Evolutionary conservation across 163 green algal species (phyloP).

Genomic region (Chloromonas sp.): DNA sequence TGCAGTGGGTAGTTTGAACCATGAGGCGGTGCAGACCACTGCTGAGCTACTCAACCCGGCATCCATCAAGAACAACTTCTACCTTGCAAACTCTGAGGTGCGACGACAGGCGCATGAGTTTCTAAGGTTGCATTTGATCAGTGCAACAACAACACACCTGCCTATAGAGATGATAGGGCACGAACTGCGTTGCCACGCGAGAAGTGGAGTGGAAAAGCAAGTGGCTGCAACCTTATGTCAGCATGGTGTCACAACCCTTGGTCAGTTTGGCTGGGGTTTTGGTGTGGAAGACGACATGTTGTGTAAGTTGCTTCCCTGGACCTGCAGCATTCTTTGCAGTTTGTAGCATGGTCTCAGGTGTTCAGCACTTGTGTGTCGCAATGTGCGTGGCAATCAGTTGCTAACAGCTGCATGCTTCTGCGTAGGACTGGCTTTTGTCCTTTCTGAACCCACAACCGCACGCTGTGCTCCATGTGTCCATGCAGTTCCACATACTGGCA

Average conservation of each 20-base stretch:
- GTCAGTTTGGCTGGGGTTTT: neutral
- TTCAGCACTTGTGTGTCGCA: no score
- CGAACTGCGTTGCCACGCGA: no score
- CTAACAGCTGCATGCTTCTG: neutral
- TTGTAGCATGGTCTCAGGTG: no score
- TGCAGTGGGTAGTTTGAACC: neutral
- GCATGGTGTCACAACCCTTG: neutral
- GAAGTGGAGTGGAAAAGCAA: no score
- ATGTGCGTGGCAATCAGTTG: neutral
- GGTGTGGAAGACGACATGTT: no score
- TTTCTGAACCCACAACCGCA: neutral
- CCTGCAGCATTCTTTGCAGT: no score
- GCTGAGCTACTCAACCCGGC: constrained; percentile 16
- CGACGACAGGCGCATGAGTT: no score
- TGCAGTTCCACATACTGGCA: neutral
- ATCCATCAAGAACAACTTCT: constrained; percentile 7
- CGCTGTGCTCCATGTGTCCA: neutral
- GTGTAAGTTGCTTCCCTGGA: no score
- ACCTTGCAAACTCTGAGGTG: neutral
- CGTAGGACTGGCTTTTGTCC: neutral
- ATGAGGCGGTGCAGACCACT: neutral
- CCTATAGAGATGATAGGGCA: no score
- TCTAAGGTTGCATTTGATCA: no score
- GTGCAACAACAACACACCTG: no score
- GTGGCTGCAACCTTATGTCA: neutral